Evolutionary conservation across 2,329 filamentous ascomycete genomes (phyloP).

Genomic region (Arthrobotrys sphaeroides): DNA sequence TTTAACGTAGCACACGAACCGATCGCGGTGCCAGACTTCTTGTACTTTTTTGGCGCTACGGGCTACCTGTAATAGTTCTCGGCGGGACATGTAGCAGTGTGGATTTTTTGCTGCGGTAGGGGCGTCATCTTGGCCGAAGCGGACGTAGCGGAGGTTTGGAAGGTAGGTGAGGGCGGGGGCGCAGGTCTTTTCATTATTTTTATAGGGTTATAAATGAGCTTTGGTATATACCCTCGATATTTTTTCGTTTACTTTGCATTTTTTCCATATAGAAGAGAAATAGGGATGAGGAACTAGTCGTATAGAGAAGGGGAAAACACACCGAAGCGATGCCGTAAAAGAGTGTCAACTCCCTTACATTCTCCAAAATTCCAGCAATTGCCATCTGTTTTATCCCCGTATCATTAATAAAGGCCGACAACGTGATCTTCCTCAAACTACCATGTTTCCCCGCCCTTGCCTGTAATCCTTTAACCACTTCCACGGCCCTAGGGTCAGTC

Average conservation of each 20-base stretch:
- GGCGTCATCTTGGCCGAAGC: slow-evolving; percentile 23
- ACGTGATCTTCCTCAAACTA: slow-evolving; percentile 8
- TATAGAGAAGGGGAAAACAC: background rate
- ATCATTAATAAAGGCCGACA: slow-evolving; percentile 20
- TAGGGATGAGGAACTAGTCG: no score
- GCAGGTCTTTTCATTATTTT: slow-evolving; percentile 11
- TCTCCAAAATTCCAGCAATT: background rate
- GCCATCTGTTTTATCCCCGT: slow-evolving; percentile 25
- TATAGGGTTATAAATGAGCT: background rate
- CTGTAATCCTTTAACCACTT: background rate
- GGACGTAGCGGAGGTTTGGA: slow-evolving; percentile 20
- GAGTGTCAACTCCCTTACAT: background rate
- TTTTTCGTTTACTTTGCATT: no score
- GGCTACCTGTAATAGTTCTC: slow-evolving; percentile 19
- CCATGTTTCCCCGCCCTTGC: background rate
- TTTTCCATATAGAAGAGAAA: no score
- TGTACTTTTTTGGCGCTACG: background rate
- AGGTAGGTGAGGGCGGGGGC: background rate
- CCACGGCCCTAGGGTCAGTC: slow-evolving; percentile 11
- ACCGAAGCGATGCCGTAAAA: background rate
- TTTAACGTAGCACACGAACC: slow-evolving; percentile 29
- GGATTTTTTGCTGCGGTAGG: slow-evolving; percentile 13
- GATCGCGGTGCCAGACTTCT: slow-evolving; percentile 30
- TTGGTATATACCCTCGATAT: background rate
- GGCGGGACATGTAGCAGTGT: slow-evolving; percentile 37